Conservation (phyloP, 192 early-diverging fungal species). For the Nowakowskiella sp. region DNA sequence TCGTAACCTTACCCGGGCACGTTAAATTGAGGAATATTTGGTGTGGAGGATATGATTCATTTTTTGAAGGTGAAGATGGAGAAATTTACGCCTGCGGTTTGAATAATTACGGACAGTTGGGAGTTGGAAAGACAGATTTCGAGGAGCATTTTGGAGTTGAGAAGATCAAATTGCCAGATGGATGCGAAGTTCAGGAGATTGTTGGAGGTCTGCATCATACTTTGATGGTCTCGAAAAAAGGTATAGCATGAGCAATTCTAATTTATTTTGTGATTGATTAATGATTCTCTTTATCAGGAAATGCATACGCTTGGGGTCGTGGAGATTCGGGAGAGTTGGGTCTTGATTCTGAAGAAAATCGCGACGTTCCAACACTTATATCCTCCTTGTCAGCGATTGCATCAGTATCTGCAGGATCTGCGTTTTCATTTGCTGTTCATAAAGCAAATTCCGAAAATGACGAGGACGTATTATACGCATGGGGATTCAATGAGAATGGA, state of each 20-base stretch:
- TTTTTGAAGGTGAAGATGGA: constrained; percentile 61
- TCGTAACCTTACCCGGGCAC: too few species aligned
- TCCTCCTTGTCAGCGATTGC: constrained; percentile 38
- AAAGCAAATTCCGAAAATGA: constrained; percentile 24
- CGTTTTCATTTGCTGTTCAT: constrained; percentile 9
- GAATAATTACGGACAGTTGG: constrained; percentile 87
- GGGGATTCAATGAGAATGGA: constrained; percentile 85
- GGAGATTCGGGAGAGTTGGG: constrained; percentile 79
- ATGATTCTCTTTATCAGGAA: constrained; percentile 28
- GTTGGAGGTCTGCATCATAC: constrained; percentile 85
- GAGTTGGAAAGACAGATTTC: constrained; percentile 36
- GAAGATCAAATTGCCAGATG: constrained; percentile 48
- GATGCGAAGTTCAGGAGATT: constrained; percentile 40
- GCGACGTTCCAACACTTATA: constrained; percentile 43
- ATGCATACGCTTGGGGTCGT: constrained; percentile 74
- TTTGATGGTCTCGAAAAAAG: constrained; percentile 64
- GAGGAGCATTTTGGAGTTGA: constrained; percentile 42
- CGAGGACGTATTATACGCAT: constrained; percentile 63
- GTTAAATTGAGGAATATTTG: too few species aligned
- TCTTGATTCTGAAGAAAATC: constrained; percentile 45
- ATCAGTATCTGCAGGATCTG: not conserved
- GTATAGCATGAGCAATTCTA: constrained; percentile 12
- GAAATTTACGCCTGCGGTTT: constrained; percentile 75
- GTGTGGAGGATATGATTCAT: constrained; percentile 77
- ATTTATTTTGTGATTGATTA: not conserved